Evolutionary conservation across 306 rosid genomes (phyloP), one percentile per base, ranked within the genome.

Genomic region (Quercus parvula): DNA sequence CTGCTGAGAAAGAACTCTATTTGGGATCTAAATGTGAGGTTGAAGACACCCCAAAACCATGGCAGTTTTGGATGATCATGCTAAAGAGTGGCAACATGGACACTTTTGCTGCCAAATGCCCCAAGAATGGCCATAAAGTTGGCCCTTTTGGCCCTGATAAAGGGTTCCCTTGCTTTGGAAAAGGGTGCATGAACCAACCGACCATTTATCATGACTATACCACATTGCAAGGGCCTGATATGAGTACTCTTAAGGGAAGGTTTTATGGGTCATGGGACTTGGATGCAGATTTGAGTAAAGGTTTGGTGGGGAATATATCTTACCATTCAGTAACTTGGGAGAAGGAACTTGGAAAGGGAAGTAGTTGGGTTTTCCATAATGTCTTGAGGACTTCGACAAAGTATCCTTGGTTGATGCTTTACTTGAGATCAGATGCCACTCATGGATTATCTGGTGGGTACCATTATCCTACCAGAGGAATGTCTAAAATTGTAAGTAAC

Each of bases 41-140:
- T 27, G 72, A 80, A 68, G 92, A 84, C 80, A 56, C 44, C 27
- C 89, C 90, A 20, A 79, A 28, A 18, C 88, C 90, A 61, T 89
- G 92, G 92, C 90, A 89, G 0, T 89, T 89, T 55, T 87, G 92
- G 92, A 89, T 87, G 92, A 78, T 89, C 66, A 89, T 89, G 90
- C 89, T 89, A 76, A 89, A 89, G 87, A 87, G 74, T 68, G 92
- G 90, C 15, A 89, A 86, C 77, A 88, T 83, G 88, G 94, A 88
- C 70, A 90, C 88, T 25, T 68, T 22, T 8, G 94, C 91, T 0
- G 90, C 79, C 70, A 81, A 74, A 70, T 88, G 90, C 62, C 87
- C 88, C 0, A 51, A 83, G 81, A 84, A 81, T 73, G 92, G 90
- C 10, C 79, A 67, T 44, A 86, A 58, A 71, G 82, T 78, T 3